Evolutionary conservation across 2,329 filamentous ascomycete genomes (phyloP).

Genomic region (Trichoderma atroviride): DNA sequence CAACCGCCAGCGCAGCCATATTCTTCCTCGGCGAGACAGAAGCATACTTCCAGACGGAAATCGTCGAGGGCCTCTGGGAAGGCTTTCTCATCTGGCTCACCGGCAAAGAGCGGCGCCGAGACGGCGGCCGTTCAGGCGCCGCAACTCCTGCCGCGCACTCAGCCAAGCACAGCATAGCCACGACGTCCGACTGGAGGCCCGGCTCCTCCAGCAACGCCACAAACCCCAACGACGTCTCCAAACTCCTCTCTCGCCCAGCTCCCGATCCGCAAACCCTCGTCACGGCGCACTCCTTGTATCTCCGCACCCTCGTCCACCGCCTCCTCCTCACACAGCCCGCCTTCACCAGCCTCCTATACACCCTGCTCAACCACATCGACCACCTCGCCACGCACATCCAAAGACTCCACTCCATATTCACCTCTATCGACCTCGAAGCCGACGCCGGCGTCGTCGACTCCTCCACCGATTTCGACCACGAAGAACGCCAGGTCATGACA

Average conservation of each 20-base stretch:
- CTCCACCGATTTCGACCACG: conserved; percentile 69
- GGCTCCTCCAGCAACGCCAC: conserved; percentile 19
- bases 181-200: conserved; percentile 20
- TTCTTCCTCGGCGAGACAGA: conserved; percentile 90
- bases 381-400: conserved; percentile 76
- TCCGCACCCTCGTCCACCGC: conserved; percentile 66
- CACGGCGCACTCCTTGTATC: conserved; percentile 75
- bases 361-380: conserved; percentile 74
- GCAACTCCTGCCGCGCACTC: conserved; percentile 32
- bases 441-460: conserved; percentile 82
- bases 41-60: conserved; percentile 85
- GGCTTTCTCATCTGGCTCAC: conserved; percentile 77
- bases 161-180: neutral
- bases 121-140: conserved; percentile 31
- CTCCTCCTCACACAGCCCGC: conserved; percentile 66
- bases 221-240: neutral
- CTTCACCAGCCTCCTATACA: conserved; percentile 68
- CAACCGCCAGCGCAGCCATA: conserved; percentile 80
- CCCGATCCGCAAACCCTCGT: conserved; percentile 87
- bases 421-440: conserved; percentile 75
- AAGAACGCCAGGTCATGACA: conserved; percentile 68
- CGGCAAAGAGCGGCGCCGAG: conserved; percentile 43
- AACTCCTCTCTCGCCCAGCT: conserved; percentile 27
- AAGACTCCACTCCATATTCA: conserved; percentile 75
- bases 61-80: conserved; percentile 79